phyloP scores from a whole-genome alignment of 2,329 filamentous ascomycete species.

The Stachybotrys echinatus region DNA sequence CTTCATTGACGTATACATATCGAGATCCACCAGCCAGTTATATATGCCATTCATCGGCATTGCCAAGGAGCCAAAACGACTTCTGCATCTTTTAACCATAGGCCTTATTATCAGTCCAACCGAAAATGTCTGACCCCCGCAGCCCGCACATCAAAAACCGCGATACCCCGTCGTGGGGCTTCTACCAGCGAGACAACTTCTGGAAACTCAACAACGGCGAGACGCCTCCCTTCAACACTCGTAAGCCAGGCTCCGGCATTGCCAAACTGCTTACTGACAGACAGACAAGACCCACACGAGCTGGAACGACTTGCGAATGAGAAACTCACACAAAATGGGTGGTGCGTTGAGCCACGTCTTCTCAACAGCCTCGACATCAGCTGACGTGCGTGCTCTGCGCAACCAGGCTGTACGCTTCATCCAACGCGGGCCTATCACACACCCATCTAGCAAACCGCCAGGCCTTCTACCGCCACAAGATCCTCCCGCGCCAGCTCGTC shows the following conservation, averaged over 20 bases:
- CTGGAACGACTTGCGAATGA: background rate
- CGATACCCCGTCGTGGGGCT: conserved; percentile 16
- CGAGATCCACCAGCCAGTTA: too few relatives aligned
- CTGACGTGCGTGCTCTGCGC: background rate
- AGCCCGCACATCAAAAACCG: conserved; percentile 15
- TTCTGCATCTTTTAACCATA: too few relatives aligned
- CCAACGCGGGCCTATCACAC: conserved; percentile 48
- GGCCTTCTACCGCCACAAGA: conserved; percentile 59
- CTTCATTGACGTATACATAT: too few relatives aligned
- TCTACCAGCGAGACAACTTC: conserved; percentile 19
- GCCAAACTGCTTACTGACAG: background rate
- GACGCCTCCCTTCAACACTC: conserved; percentile 16
- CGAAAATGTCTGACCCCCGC: conserved; percentile 11
- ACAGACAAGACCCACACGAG: background rate
- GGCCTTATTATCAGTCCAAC: too few relatives aligned
- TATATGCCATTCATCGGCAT: too few relatives aligned
- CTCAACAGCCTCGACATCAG: too few relatives aligned
- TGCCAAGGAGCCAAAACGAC: too few relatives aligned
- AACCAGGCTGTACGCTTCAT: conserved; percentile 50
- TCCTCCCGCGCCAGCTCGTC: conserved; percentile 56
- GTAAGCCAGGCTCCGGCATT: conserved; percentile 6
- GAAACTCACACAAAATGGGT: background rate
- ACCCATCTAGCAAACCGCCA: conserved; percentile 53
- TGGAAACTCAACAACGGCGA: conserved; percentile 17
- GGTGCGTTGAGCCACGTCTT: background rate